Conservation (phyloP, 352 stramenopile genomes). For the Sclerospora graminicola region DNA sequence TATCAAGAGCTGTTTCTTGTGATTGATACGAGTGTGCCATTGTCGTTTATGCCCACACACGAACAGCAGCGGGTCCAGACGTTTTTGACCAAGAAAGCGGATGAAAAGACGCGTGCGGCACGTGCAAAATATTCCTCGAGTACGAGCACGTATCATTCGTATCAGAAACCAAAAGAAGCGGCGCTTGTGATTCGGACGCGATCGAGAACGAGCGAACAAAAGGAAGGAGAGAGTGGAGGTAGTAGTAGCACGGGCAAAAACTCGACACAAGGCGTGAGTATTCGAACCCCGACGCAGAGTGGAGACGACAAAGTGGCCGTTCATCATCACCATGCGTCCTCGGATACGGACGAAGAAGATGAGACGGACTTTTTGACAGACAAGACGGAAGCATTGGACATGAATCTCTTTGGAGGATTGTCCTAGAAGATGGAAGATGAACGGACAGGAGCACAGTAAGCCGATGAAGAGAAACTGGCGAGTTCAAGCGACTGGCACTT, state of each 20-base stretch:
- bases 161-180: slow-evolving; percentile 66
- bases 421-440: slow-evolving; percentile 15
- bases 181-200: slow-evolving; percentile 73
- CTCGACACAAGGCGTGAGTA: slow-evolving; percentile 38
- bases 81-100: slow-evolving; percentile 48
- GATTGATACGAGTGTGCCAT: slow-evolving; percentile 29
- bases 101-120: slow-evolving; percentile 39
- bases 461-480: no score
- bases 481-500: no score
- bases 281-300: slow-evolving; percentile 31
- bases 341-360: slow-evolving; percentile 71
- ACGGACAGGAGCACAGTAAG: not conserved
- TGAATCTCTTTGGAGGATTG: slow-evolving; percentile 34
- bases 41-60: slow-evolving; percentile 28
- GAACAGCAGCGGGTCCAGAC: slow-evolving; percentile 45
- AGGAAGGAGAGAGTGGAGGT: slow-evolving; percentile 28
- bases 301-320: slow-evolving; percentile 6
- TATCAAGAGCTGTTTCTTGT: slow-evolving; percentile 69
- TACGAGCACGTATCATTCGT: slow-evolving; percentile 39
- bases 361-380: slow-evolving; percentile 38
- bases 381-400: slow-evolving; percentile 28
- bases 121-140: slow-evolving; percentile 38
- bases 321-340: slow-evolving; percentile 25
- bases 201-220: slow-evolving; percentile 49
- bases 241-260: slow-evolving; percentile 38